A percentile compares a stretch with the other conserved stretches of the same genome.
phyloP scores from a whole-genome alignment of 371 early-diverging fungal genomes.

The Thermomucor indicae-seudaticae region DNA sequence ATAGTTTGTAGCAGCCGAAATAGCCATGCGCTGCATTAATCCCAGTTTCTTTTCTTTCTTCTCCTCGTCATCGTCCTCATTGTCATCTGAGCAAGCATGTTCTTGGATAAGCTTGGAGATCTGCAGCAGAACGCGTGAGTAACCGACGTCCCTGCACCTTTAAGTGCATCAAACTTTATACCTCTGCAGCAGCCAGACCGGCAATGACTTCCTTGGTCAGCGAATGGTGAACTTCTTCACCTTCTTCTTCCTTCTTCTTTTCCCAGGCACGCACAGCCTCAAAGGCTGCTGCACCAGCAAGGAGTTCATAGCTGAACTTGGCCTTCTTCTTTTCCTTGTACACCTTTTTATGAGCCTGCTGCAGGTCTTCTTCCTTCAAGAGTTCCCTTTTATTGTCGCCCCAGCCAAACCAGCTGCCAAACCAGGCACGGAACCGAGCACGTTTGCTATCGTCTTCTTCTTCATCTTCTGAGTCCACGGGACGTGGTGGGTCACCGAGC shows the following conservation, averaged over 20 bases:
- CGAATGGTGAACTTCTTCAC: slow-evolving; percentile 32
- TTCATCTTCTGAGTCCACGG: slow-evolving; percentile 31
- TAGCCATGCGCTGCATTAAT: slow-evolving; percentile 30
- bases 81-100: slow-evolving; percentile 22
- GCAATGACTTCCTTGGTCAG: slow-evolving; percentile 52
- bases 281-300: slow-evolving; percentile 62
- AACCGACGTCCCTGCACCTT: background rate
- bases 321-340: slow-evolving; percentile 34
- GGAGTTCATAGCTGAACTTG: slow-evolving; percentile 46
- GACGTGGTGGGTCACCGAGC: slow-evolving; percentile 31
- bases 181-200: slow-evolving; percentile 45
- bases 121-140: background rate
- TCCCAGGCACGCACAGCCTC: slow-evolving; percentile 52
- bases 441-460: slow-evolving; percentile 35
- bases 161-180: no score
- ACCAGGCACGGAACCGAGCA: slow-evolving; percentile 36
- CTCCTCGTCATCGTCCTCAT: slow-evolving; percentile 16
- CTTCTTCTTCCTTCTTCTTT: slow-evolving; percentile 28
- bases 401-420: slow-evolving; percentile 44
- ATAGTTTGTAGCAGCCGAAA: slow-evolving; percentile 29
- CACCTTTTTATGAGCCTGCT: slow-evolving; percentile 39
- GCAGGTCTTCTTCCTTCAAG: slow-evolving; percentile 28
- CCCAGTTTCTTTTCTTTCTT: slow-evolving; percentile 15
- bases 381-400: slow-evolving; percentile 22
- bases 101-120: slow-evolving; percentile 31